A percentile compares a stretch with the other conserved stretches of the same genome.
These are phyloP conservation scores for Zhuliangozyma parablackwelliae DNA, from an alignment of 1,139 yeast species.

Conservation along the genomic window DNA sequence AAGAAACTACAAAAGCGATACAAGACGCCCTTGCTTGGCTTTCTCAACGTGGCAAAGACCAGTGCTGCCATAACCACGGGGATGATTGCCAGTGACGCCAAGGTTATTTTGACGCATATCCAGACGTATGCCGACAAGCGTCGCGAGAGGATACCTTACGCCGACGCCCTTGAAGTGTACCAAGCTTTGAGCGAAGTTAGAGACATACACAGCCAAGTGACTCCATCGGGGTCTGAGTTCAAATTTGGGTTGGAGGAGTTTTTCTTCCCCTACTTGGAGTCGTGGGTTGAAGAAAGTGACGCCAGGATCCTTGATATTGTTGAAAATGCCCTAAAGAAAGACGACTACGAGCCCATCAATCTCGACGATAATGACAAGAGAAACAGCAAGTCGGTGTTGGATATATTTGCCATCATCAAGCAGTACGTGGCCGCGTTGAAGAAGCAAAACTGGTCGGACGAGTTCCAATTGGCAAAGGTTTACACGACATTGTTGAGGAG, in stretches of 20 bases:
- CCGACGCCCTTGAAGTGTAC: conserved; percentile 62
- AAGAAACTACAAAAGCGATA: conserved; percentile 55
- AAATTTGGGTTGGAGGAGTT: conserved; percentile 56
- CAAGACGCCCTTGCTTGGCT: conserved; percentile 58
- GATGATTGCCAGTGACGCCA: conserved; percentile 62
- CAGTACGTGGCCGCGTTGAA: conserved; percentile 53
- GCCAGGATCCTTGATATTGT: conserved; percentile 48
- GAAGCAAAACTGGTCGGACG: conserved; percentile 52
- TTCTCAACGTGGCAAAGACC: conserved; percentile 50
- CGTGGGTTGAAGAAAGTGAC: conserved; percentile 55
- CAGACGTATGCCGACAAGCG: conserved; percentile 37
- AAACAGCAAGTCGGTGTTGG: conserved; percentile 56
- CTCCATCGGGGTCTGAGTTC: conserved; percentile 31
- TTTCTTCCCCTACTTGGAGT: conserved; percentile 54
- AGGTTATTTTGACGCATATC: conserved; percentile 56
- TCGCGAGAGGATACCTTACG: conserved; percentile 43
- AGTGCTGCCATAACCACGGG: conserved; percentile 55
- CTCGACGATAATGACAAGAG: conserved; percentile 33
- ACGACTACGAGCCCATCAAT: conserved; percentile 53
- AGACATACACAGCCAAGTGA: conserved; percentile 49
- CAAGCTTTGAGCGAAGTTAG: conserved; percentile 53
- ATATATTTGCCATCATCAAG: conserved; percentile 60
- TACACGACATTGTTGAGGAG: conserved; percentile 57
- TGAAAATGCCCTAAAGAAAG: conserved; percentile 51
- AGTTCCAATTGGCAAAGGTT: conserved; percentile 55